Evolutionary conservation across 2,329 filamentous ascomycete genomes (phyloP), one percentile per base, ranked within the genome.

Genomic region (Epichloe bromicola): DNA sequence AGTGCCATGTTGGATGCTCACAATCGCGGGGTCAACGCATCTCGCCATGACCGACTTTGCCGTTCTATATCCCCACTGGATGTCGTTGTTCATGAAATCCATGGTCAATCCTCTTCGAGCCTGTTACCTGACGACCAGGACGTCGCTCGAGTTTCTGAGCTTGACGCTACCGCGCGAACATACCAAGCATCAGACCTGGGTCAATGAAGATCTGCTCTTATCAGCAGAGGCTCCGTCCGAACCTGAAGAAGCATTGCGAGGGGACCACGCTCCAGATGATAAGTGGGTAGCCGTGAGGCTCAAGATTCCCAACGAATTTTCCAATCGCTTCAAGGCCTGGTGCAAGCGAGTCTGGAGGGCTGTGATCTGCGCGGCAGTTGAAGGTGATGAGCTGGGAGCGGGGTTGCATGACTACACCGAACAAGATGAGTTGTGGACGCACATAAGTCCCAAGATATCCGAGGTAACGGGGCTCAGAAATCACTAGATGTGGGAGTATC

Each of bases 41-140:
- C 69, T 85, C 33, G 78, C 75, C 5, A 81, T 85, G 60, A 80
- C 77, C 2, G 82, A 86, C 63, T 85, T 85, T 59, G 76, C 78
- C 2, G 65, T 85, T 2, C 65, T 86, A 17, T 86, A 85, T 58
- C 78, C 75, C 4, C 71, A 74, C 40, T 68, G 79, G 56, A 76
- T 77, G 60, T 75, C 76, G 1, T 61, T 79, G 8, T 65, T 83
- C 14, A 68, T 81, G 54, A 85, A 85, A 61, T 77, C 76, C 48
- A 76, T 80, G 14, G 75, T 82, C n/a, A 74, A 85, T 57, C 79
- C 81, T 0, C 66, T 74, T 46, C 71, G 82, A 50, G 81, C 80
- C 2, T 72, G 84, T 26, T 76, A 81, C 59, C 67, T 86, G 38
- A 85, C 83, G 43, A 71, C 83, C 56, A 78, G 77, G 54, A 74